Conservation (phyloP, 306 rosid genomes). For the Prunus fruticosa region DNA sequence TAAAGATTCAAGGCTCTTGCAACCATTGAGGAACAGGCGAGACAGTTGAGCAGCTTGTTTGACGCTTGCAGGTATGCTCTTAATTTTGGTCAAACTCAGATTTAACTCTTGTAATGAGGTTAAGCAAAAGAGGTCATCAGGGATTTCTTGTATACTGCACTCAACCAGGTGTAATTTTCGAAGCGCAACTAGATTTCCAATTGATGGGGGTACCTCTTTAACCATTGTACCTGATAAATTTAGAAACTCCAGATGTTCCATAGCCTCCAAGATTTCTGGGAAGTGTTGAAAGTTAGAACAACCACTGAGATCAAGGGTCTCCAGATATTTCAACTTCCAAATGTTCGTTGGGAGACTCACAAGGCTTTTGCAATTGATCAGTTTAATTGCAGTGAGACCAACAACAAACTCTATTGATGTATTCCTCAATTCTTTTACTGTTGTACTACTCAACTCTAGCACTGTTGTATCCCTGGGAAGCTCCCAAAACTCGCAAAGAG, state of each 20-base stretch:
- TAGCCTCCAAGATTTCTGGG: not conserved
- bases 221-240: rapidly evolving
- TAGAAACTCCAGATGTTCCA: not conserved
- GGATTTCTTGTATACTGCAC: no score
- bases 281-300: not conserved
- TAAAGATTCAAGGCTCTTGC: no score
- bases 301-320: rapidly evolving
- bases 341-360: not conserved
- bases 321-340: not conserved
- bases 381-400: not conserved
- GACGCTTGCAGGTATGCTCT: no score
- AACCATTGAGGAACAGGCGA: no score
- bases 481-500: not conserved
- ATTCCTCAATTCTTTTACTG: not conserved
- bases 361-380: not conserved
- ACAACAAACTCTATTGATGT: not conserved
- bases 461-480: not conserved
- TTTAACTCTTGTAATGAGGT: no score
- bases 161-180: not conserved
- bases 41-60: no score
- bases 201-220: no score
- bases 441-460: not conserved
- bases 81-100: no score
- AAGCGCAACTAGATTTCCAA: not conserved
- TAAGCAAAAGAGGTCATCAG: no score